These are phyloP conservation scores for Apiospora phragmitis DNA, from an alignment of 2,329 filamentous ascomycete genomes.

Conservation along the genomic window DNA sequence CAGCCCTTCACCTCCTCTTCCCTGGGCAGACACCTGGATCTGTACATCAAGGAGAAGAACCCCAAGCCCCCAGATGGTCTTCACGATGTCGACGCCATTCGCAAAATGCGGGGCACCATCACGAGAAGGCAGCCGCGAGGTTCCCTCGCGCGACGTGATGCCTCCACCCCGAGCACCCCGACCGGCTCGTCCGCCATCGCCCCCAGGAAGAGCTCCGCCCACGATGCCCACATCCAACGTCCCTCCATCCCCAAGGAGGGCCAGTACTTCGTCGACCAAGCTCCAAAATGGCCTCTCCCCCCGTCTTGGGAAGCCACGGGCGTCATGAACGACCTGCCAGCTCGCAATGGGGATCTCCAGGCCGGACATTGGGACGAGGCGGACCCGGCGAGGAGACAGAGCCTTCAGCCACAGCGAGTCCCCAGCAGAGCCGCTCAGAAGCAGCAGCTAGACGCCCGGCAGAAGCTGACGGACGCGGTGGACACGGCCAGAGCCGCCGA, in stretches of 20 bases:
- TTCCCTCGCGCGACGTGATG: conserved; percentile 59
- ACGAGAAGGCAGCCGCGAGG: conserved; percentile 80
- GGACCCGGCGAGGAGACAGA: conserved; percentile 11
- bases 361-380: conserved; percentile 39
- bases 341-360: conserved; percentile 44
- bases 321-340: conserved; percentile 72
- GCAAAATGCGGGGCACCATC: conserved; percentile 78
- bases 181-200: conserved; percentile 31
- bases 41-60: conserved; percentile 93
- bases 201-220: conserved; percentile 38
- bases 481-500: conserved; percentile 85
- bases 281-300: conserved; percentile 53
- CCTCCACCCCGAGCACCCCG: conserved; percentile 60
- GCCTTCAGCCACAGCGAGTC: conserved; percentile 29
- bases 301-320: conserved; percentile 76
- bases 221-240: conserved; percentile 39
- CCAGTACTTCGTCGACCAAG: conserved; percentile 44
- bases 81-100: conserved; percentile 88
- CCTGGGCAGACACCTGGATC: conserved; percentile 87
- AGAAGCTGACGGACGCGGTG: conserved; percentile 65
- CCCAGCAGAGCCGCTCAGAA: conserved; percentile 56
- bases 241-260: conserved; percentile 43
- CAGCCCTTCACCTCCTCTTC: conserved; percentile 93
- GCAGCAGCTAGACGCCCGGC: conserved; percentile 63
- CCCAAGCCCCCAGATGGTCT: conserved; percentile 83